phyloP scores from a whole-genome alignment of 2,329 filamentous ascomycete species.

The Furcasterigmium furcatum region DNA sequence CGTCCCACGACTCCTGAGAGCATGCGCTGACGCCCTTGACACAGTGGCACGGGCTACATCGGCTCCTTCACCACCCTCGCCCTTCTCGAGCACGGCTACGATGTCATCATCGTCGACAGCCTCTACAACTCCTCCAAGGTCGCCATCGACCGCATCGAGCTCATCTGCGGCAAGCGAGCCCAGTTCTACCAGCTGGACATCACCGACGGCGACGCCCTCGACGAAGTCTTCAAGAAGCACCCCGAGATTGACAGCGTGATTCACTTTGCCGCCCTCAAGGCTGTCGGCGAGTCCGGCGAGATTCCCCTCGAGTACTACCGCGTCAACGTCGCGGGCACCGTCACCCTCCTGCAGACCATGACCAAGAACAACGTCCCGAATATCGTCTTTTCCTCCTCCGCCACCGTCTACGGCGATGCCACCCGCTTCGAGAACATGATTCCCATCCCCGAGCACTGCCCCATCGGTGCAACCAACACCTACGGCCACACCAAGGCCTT shows the following conservation, averaged over 20 bases:
- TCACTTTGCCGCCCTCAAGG: conserved; percentile 97
- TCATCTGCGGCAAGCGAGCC: conserved; percentile 85
- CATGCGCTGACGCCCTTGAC: conserved; percentile 9
- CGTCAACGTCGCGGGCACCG: conserved; percentile 91
- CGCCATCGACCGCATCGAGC: conserved; percentile 89
- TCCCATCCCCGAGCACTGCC: conserved; percentile 94
- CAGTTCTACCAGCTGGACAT: conserved; percentile 84
- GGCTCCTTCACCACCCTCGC: conserved; percentile 94
- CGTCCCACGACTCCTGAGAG: no score
- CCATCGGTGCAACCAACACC: conserved; percentile 93
- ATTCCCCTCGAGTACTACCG: conserved; percentile 97
- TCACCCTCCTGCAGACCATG: conserved; percentile 85
- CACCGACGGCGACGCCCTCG: conserved; percentile 78
- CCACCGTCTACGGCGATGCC: conserved; percentile 97
- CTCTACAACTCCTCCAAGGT: conserved; percentile 96
- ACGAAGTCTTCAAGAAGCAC: conserved; percentile 84
- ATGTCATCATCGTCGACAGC: conserved; percentile 94
- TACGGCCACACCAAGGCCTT: conserved; percentile 96
- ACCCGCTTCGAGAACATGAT: conserved; percentile 98
- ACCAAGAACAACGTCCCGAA: conserved; percentile 86
- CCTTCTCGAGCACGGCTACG: conserved; percentile 89
- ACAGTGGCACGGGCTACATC: conserved; percentile 96
- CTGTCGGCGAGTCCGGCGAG: conserved; percentile 91
- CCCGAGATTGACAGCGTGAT: conserved; percentile 97
- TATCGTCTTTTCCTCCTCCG: conserved; percentile 97